A percentile compares a stretch with the other conserved stretches of the same genome.
These are phyloP conservation scores for Inosperma sp. DNA, from an alignment of 768 basidiomycete species.

Conservation along the genomic window DNA sequence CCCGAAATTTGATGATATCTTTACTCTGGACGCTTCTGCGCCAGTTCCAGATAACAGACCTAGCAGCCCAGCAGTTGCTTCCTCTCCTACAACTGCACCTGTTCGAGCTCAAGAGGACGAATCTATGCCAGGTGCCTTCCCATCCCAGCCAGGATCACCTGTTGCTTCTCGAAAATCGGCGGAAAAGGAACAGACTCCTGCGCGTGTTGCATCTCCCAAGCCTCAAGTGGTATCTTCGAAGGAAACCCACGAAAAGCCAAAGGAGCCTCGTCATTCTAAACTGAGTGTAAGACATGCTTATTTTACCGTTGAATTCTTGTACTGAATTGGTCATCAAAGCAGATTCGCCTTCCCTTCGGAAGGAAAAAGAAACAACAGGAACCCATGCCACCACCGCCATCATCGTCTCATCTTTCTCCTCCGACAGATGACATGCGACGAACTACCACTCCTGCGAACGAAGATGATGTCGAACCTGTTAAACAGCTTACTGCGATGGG, in stretches of 20 bases:
- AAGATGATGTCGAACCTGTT: constrained; percentile 72
- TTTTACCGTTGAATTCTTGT: neutral
- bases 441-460: constrained; percentile 47
- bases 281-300: constrained; percentile 56
- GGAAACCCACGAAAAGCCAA: constrained; percentile 52
- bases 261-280: constrained; percentile 60
- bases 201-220: constrained; percentile 54
- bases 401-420: constrained; percentile 39
- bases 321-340: neutral
- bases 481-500: constrained; percentile 87
- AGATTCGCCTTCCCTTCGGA: constrained; percentile 79
- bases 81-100: constrained; percentile 11
- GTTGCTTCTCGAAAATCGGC: constrained; percentile 36
- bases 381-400: constrained; percentile 38
- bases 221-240: constrained; percentile 56
- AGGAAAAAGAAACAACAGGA: constrained; percentile 62
- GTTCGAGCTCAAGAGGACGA: constrained; percentile 8
- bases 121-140: constrained; percentile 27
- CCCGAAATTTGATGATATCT: constrained; percentile 38
- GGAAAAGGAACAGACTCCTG: constrained; percentile 35
- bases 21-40: constrained; percentile 38
- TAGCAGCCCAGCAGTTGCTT: neutral
- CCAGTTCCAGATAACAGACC: constrained; percentile 7
- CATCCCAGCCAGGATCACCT: constrained; percentile 28
- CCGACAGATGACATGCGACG: constrained; percentile 39